A percentile compares a stretch with the other conserved stretches of the same genome.
phyloP scores from a whole-genome alignment of 148 eudicot species.

The Rheum nobile region DNA sequence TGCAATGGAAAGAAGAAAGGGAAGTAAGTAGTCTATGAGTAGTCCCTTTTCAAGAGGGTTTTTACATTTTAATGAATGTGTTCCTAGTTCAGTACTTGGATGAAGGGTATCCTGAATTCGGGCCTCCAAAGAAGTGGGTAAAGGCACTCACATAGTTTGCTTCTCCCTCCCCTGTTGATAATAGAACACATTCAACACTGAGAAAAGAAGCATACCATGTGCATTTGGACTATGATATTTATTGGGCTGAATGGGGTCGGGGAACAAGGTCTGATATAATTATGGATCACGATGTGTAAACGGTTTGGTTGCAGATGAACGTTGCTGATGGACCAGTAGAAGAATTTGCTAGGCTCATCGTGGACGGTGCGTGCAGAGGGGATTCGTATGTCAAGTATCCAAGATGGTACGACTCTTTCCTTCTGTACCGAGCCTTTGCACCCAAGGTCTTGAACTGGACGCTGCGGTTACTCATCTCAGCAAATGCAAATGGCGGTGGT shows the following conservation, averaged over 20 bases:
- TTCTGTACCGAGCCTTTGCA: slow-evolving; percentile 56
- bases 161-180: too few species aligned
- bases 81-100: too few species aligned
- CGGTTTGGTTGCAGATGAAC: slow-evolving; percentile 28
- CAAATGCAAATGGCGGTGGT: slow-evolving; percentile 7
- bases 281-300: too few species aligned
- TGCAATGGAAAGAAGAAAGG: slow-evolving; percentile 94
- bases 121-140: too few species aligned
- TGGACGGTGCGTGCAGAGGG: slow-evolving; percentile 69
- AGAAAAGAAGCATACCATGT: too few species aligned
- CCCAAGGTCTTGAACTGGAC: slow-evolving; percentile 76
- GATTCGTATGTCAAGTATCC: slow-evolving; percentile 75
- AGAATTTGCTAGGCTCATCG: slow-evolving; percentile 62
- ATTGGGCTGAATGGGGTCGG: too few species aligned
- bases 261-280: too few species aligned
- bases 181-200: too few species aligned
- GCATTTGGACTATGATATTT: too few species aligned
- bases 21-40: slow-evolving; percentile 30
- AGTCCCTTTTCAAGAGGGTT: background rate
- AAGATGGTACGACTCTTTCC: slow-evolving; percentile 72
- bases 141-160: too few species aligned
- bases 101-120: too few species aligned
- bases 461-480: slow-evolving; percentile 39
- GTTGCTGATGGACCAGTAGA: slow-evolving; percentile 39
- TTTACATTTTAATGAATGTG: too few species aligned